Percentiles rank a stretch among this genome's conserved stretches.
These are phyloP conservation scores for Exophiala bonariae DNA, from an alignment of 2,329 filamentous ascomycete genomes.

Conservation along the genomic window DNA sequence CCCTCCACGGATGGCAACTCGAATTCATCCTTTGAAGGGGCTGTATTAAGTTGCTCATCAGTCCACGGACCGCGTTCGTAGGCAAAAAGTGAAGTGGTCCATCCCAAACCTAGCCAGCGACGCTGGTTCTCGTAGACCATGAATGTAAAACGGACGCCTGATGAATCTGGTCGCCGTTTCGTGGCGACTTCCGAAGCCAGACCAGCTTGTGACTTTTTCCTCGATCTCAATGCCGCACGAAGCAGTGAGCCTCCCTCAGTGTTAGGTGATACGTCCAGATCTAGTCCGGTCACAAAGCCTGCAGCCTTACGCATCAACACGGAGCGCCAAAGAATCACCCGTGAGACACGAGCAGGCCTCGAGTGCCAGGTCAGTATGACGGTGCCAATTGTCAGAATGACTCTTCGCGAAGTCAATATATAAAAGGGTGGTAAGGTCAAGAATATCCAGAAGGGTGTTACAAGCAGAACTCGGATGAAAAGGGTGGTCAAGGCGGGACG, in stretches of 20 bases:
- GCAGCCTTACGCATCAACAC: slow-evolving; percentile 68
- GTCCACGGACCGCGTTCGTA: slow-evolving; percentile 93
- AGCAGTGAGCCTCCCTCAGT: slow-evolving; percentile 21
- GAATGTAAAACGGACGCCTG: slow-evolving; percentile 93
- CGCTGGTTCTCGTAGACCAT: slow-evolving; percentile 96
- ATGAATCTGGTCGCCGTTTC: slow-evolving; percentile 50
- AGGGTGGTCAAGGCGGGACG: slow-evolving; percentile 84
- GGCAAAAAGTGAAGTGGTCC: slow-evolving; percentile 87
- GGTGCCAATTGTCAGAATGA: slow-evolving; percentile 84
- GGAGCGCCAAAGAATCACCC: slow-evolving; percentile 89
- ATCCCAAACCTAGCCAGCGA: slow-evolving; percentile 90
- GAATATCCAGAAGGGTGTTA: slow-evolving; percentile 84
- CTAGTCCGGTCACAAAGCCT: slow-evolving; percentile 75
- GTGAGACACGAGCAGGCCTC: slow-evolving; percentile 76
- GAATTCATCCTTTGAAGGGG: slow-evolving; percentile 72
- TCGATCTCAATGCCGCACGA: slow-evolving; percentile 26
- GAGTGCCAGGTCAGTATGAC: slow-evolving; percentile 90
- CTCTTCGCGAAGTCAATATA: slow-evolving; percentile 81
- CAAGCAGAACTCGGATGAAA: slow-evolving; percentile 82
- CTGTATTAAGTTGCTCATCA: slow-evolving; percentile 86
- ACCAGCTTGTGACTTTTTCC: slow-evolving; percentile 43
- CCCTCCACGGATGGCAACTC: slow-evolving; percentile 66
- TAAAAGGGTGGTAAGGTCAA: slow-evolving; percentile 79
- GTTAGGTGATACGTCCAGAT: slow-evolving; percentile 57
- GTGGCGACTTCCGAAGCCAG: slow-evolving; percentile 49